Base-by-base conservation (phyloP, 371 early-diverging fungal species). In the Saksenaea oblongispora region DNA sequence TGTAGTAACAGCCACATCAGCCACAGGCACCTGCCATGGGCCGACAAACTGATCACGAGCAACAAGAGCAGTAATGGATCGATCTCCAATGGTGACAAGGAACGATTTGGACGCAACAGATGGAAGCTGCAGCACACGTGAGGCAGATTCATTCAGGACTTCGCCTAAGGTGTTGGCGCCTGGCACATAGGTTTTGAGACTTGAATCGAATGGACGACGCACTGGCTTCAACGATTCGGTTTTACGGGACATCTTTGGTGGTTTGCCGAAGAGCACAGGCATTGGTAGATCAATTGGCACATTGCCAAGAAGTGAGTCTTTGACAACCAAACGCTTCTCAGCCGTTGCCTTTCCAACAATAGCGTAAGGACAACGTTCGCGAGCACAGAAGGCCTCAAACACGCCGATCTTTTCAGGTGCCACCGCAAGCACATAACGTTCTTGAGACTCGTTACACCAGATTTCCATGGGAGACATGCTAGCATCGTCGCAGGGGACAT, bases 361-460 rank as follows among this genome's bases (percentile, higher is more conserved):
- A 3, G 95, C 96, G 65, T 87, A 93, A 22, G 93, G 95, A 67
- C 96, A 95, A 36, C 98, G 90, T 78, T 98, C 98, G 65, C 98
- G 93, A 54, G 78, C 78, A 70, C 92, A 92, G 58, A 98, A 89
- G 5, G 70, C 79, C 69, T 84, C 82, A 67, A 98, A 97, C 10
- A 66, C 71, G 8, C 73, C 84, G 56, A 93, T 69, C 59, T 83
- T 80, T 56, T 86, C 85, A 1, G 90, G 87, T 39, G 80, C 70
- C 4, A 97, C 87, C 5, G 97, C 97, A 51, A 95, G 77, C 10
- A 98, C 98, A 64, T 97, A 98, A 59, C 98, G 91, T 74, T 98
- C 98, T 79, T 98, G 98, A 41, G 94, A 89, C 78, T 98, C 98
- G 59, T 98, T 98, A 81, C 98, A 98, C 98, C 98, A 98, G 57